Conservation (phyloP, 352 stramenopile species). For the Phytophthora vignae region DNA sequence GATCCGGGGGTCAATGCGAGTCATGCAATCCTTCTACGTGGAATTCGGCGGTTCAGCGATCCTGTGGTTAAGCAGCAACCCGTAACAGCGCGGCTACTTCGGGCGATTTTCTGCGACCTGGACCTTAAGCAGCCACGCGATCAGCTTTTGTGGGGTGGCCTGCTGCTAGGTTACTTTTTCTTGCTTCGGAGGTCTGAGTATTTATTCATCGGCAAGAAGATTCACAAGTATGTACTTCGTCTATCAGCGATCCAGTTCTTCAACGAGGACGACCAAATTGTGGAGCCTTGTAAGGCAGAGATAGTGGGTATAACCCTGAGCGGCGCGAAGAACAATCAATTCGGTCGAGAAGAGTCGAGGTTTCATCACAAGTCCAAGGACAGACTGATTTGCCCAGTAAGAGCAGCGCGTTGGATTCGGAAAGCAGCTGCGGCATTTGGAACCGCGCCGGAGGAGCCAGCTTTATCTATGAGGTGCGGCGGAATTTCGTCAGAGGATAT, state of each 20-base stretch:
- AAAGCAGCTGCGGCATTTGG: too few relatives aligned
- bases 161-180: neutral
- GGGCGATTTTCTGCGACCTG: neutral
- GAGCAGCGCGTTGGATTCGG: too few relatives aligned
- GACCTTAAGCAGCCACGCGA: neutral
- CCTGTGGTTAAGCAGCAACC: neutral
- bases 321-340: neutral
- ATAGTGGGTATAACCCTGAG: neutral
- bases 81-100: neutral
- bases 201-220: neutral
- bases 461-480: too few relatives aligned
- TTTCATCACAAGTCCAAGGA: neutral
- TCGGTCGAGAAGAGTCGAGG: neutral
- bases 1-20: neutral
- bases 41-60: neutral
- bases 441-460: too few relatives aligned
- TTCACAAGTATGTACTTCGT: neutral
- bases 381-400: neutral
- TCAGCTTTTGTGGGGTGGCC: neutral
- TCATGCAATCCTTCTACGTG: neutral
- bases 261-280: neutral
- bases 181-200: neutral
- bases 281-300: neutral
- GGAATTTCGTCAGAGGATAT: too few relatives aligned
- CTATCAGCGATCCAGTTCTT: neutral